These are phyloP conservation scores for Corinectria fuckeliana DNA, from an alignment of 2,329 filamentous ascomycete genomes.

Conservation along the genomic window DNA sequence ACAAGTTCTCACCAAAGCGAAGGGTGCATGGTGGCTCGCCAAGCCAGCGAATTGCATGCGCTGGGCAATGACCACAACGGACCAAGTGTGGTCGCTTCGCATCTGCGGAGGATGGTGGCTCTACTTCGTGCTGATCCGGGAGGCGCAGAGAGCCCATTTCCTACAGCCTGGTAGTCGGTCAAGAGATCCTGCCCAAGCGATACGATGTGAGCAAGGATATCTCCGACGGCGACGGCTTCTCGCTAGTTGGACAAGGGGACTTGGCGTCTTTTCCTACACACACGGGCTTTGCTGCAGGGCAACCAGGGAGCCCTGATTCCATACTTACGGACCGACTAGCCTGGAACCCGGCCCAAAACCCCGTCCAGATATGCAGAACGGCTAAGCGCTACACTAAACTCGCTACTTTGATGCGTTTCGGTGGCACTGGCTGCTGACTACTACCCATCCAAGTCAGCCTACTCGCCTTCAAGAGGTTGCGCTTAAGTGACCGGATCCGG, in stretches of 20 bases:
- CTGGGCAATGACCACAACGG: background rate
- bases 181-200: background rate
- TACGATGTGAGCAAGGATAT: background rate
- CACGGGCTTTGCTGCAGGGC: slow-evolving; percentile 1
- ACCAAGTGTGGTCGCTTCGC: slow-evolving; percentile 6
- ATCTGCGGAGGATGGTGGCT: slow-evolving; percentile 4
- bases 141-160: background rate
- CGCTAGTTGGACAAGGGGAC: slow-evolving; percentile 3
- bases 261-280: background rate
- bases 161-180: background rate
- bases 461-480: background rate
- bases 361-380: background rate
- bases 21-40: slow-evolving; percentile 1
- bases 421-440: slow-evolving; percentile 6
- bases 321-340: slow-evolving; percentile 4
- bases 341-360: background rate
- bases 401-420: slow-evolving; percentile 6
- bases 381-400: background rate
- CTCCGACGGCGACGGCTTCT: background rate
- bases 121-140: background rate
- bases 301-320: background rate
- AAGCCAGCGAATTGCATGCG: slow-evolving; percentile 8
- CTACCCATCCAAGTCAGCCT: slow-evolving; percentile 5
- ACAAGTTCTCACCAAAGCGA: background rate
- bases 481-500: slow-evolving; percentile 5